phyloP scores from a whole-genome alignment of 257 asterid genomes.

The Linaria vulgaris region DNA sequence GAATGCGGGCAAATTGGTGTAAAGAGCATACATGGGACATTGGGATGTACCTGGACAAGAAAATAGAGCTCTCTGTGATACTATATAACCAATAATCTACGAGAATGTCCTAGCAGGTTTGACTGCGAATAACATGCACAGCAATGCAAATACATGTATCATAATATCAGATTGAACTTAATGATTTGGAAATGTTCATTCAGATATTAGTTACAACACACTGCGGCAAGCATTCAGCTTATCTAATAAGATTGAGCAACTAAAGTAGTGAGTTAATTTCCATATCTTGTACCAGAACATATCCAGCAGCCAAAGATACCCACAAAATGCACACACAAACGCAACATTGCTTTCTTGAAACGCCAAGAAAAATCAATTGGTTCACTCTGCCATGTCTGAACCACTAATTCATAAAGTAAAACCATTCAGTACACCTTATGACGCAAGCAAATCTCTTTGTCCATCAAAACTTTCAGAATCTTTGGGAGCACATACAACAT shows the following conservation, averaged over 20 bases:
- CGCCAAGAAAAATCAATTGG: slow-evolving; percentile 6
- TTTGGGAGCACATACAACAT: background rate
- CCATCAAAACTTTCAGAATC: background rate
- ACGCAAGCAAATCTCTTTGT: slow-evolving; percentile 3
- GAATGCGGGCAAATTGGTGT: slow-evolving; percentile 98
- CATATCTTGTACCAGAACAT: slow-evolving; percentile 7
- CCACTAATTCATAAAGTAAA: too few relatives aligned
- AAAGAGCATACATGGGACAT: slow-evolving; percentile 98
- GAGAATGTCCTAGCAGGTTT: slow-evolving; percentile 6
- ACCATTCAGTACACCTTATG: too few relatives aligned
- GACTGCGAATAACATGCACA: background rate
- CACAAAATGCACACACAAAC: background rate
- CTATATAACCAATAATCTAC: background rate
- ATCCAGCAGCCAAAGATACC: slow-evolving; percentile 15
- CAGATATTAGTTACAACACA: background rate
- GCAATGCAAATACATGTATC: background rate
- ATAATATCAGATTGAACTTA: background rate
- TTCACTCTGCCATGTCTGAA: background rate
- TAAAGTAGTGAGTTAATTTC: background rate
- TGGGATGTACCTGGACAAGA: slow-evolving; percentile 86
- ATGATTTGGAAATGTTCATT: background rate
- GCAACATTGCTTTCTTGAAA: slow-evolving; percentile 12
- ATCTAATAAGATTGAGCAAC: slow-evolving; percentile 11
- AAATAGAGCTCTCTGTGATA: slow-evolving; percentile 15
- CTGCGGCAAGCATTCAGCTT: background rate